Conservation (phyloP, 441 rosid species). For the Croton laevigatus region DNA sequence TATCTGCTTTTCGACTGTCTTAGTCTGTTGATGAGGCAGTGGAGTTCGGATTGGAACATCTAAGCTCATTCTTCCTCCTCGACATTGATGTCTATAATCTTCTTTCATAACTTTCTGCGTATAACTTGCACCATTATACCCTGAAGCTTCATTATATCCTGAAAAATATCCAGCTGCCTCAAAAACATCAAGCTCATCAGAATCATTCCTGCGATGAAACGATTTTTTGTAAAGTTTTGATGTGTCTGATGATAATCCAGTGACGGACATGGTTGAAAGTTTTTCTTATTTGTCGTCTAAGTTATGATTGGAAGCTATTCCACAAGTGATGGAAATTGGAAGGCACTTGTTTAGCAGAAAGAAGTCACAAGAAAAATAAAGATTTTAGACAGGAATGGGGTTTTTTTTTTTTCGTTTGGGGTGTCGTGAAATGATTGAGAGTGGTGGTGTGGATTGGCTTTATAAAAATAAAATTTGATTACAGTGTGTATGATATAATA, state of each 20-base stretch:
- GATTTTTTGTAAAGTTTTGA: slow-evolving; percentile 46
- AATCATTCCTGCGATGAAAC: slow-evolving; percentile 50
- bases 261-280: slow-evolving; percentile 49
- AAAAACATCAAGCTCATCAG: slow-evolving; percentile 85
- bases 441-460: slow-evolving; percentile 31
- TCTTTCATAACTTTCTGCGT: slow-evolving; percentile 37
- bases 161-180: slow-evolving; percentile 87
- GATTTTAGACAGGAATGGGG: slow-evolving; percentile 19
- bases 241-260: slow-evolving; percentile 49
- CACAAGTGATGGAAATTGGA: slow-evolving; percentile 12
- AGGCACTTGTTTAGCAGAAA: slow-evolving; percentile 13
- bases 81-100: slow-evolving; percentile 41
- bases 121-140: slow-evolving; percentile 28
- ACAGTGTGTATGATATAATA: slow-evolving; percentile 24
- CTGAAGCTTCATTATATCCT: slow-evolving; percentile 54
- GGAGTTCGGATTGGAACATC: slow-evolving; percentile 53
- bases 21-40: slow-evolving; percentile 36
- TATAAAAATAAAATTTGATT: slow-evolving; percentile 30
- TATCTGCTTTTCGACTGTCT: slow-evolving; percentile 39
- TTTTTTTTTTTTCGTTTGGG: no score
- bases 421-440: slow-evolving; percentile 42
- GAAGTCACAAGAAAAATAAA: not conserved
- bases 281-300: slow-evolving; percentile 8
- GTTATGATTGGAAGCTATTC: slow-evolving; percentile 18
- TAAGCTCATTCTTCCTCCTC: slow-evolving; percentile 67